These are phyloP conservation scores for Paramecium primaurelia DNA, from an alignment of 73 alveolate genomes.

Conservation along the genomic window DNA sequence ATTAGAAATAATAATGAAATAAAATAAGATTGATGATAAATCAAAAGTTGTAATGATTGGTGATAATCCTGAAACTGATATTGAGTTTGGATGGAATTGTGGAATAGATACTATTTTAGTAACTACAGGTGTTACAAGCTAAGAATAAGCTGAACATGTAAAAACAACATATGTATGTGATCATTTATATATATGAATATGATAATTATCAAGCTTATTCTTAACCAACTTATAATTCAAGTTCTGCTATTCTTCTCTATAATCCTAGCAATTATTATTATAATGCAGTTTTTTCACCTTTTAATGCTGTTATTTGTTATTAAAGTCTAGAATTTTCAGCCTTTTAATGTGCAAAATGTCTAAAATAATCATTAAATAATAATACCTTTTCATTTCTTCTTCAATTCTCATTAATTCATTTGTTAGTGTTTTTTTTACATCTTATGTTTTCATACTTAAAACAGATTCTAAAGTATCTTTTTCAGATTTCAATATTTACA, in stretches of 20 bases:
- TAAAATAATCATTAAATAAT: not conserved
- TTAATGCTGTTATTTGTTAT: constrained; percentile 80
- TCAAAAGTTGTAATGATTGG: constrained; percentile 77
- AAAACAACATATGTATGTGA: constrained; percentile 7
- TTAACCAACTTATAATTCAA: constrained; percentile 66
- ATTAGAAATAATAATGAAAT: constrained; percentile 46
- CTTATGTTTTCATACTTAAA: constrained; percentile 92
- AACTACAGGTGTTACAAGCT: constrained; percentile 72
- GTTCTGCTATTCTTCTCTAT: constrained; percentile 86
- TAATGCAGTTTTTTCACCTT: constrained; percentile 88
- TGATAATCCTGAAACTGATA: constrained; percentile 79
- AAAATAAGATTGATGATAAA: constrained; percentile 19
- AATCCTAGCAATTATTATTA: constrained; percentile 77
- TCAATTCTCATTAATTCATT: constrained; percentile 93
- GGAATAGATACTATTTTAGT: constrained; percentile 80
- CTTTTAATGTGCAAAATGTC: constrained; percentile 77
- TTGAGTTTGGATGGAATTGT: constrained; percentile 70
- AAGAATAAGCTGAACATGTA: constrained; percentile 18
- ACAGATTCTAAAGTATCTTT: constrained; percentile 94
- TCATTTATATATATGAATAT: constrained; percentile 7
- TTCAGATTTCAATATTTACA: constrained; percentile 82
- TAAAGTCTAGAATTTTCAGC: constrained; percentile 82
- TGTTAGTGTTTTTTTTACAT: constrained; percentile 73
- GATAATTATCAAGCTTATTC: not conserved
- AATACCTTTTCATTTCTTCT: constrained; percentile 90